A percentile compares a stretch with the other conserved stretches of the same genome.
Evolutionary conservation across 352 stramenopile species (phyloP).

Genomic region (Albugo laibachii): DNA sequence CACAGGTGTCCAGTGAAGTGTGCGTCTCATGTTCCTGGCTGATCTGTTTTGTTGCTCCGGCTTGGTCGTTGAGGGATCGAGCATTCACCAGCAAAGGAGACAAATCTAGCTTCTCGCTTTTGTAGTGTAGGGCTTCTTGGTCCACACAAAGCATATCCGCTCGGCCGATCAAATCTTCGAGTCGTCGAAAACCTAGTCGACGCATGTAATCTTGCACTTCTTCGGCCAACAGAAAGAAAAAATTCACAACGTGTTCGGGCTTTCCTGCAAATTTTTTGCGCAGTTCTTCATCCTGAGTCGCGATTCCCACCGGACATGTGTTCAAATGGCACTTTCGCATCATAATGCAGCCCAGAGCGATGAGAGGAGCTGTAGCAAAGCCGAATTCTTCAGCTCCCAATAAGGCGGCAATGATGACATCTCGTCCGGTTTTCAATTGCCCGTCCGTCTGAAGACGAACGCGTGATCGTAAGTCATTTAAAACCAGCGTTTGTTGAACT

Average conservation of each 20-base stretch:
- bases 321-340: conserved; percentile 96
- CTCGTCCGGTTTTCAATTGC: conserved; percentile 86
- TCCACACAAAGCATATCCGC: conserved; percentile 87
- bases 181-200: conserved; percentile 74
- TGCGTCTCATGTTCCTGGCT: conserved; percentile 84
- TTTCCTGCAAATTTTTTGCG: conserved; percentile 90
- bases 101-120: conserved; percentile 77
- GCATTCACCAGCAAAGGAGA: conserved; percentile 86
- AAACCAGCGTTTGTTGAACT: conserved; percentile 91
- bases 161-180: conserved; percentile 90
- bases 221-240: conserved; percentile 92
- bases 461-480: conserved; percentile 86
- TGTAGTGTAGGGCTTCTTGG: conserved; percentile 44
- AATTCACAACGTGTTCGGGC: conserved; percentile 94
- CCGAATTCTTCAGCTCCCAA: conserved; percentile 92
- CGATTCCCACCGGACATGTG: conserved; percentile 94
- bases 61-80: conserved; percentile 80
- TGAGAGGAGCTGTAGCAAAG: conserved; percentile 89
- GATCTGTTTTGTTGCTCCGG: conserved; percentile 58
- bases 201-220: conserved; percentile 77
- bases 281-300: conserved; percentile 93
- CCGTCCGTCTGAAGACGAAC: conserved; percentile 91
- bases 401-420: conserved; percentile 87
- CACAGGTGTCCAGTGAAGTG: conserved; percentile 73
- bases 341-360: conserved; percentile 95